Base-by-base conservation (phyloP, 2,329 filamentous ascomycete genomes). In the Trichoderma lentiforme region DNA sequence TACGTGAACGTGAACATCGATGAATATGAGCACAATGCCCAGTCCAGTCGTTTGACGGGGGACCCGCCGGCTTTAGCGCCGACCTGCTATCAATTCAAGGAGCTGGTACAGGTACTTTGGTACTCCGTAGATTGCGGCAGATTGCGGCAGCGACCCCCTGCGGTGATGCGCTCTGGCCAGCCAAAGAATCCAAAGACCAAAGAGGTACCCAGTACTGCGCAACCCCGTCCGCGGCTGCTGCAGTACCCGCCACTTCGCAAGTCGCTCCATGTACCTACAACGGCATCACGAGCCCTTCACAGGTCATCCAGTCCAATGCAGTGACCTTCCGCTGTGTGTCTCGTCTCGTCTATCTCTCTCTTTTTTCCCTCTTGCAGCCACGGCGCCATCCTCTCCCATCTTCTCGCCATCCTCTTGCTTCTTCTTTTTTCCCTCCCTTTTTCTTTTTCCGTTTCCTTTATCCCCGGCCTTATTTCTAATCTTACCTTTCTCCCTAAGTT, bases 231-330 rank as follows among this genome's bases (percentile, higher is more conserved):
- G 51, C 53, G 34, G 24, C 21, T 21, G 28, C 57, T 32, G 57
- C 26, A 7, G 56, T 51, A 21, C 56, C 56, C n/a, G 56, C 56
- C 14, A 61, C 66, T 39, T 34, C 36, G 18, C 36, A 61, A 51
- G 56, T 47, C 56, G 24, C 66, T 70, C 65, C 3, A 39, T 0
- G 15, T 36, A 36, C 14, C 15, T 68, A 18, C 65, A n/a, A 14
- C 43, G 62, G 47, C 66, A 72, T 72, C 71, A 72, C 71, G 67
- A 72, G 71, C 51, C 51, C 63, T 68, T 24, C 71, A 63, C 66
- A 39, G 65, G 34, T 72, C 71, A 72, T 70, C 32, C 67, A 72
- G 71, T 51, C 15, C 21, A 62, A 32, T 57, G 62, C 63, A 72
- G 66, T 72, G 65, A 72, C 65, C 47, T 58, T 36, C 69, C 51